phyloP scores from a whole-genome alignment of 768 basidiomycete genomes.

The Suillus weaverae region DNA sequence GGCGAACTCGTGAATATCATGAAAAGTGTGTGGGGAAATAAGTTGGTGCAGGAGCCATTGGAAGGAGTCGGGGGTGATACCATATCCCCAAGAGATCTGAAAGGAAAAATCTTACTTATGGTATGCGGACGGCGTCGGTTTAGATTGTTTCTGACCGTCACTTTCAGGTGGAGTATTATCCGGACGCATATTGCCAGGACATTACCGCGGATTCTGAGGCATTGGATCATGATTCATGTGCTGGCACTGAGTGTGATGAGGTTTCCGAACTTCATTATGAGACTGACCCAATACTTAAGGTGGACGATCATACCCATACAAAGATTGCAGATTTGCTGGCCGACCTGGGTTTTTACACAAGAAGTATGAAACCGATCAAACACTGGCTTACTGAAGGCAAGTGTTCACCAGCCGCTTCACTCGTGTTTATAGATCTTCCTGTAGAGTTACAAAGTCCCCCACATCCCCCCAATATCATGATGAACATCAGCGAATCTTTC shows the following conservation, averaged over 20 bases:
- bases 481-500: slow-evolving; percentile 61
- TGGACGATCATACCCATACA: slow-evolving; percentile 4
- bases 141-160: neutral
- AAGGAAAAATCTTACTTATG: slow-evolving; percentile 59
- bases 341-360: slow-evolving; percentile 56
- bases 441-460: slow-evolving; percentile 20
- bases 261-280: slow-evolving; percentile 20
- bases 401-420: neutral
- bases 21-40: slow-evolving; percentile 50
- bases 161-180: slow-evolving; percentile 56
- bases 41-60: slow-evolving; percentile 41
- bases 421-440: neutral
- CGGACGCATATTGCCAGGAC: slow-evolving; percentile 21
- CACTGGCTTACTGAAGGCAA: slow-evolving; percentile 48
- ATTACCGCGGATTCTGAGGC: neutral
- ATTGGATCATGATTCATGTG: slow-evolving; percentile 7
- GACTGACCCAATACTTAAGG: slow-evolving; percentile 4
- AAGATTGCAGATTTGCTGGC: slow-evolving; percentile 55
- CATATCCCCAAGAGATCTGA: slow-evolving; percentile 47
- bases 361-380: slow-evolving; percentile 59
- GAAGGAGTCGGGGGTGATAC: slow-evolving; percentile 37
- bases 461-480: slow-evolving; percentile 43
- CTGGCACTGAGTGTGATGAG: slow-evolving; percentile 17
- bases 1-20: slow-evolving; percentile 53
- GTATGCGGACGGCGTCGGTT: slow-evolving; percentile 27